Evolutionary conservation across 192 early-diverging fungal genomes (phyloP).

Genomic region (Hyaloraphidium curvatum): DNA sequence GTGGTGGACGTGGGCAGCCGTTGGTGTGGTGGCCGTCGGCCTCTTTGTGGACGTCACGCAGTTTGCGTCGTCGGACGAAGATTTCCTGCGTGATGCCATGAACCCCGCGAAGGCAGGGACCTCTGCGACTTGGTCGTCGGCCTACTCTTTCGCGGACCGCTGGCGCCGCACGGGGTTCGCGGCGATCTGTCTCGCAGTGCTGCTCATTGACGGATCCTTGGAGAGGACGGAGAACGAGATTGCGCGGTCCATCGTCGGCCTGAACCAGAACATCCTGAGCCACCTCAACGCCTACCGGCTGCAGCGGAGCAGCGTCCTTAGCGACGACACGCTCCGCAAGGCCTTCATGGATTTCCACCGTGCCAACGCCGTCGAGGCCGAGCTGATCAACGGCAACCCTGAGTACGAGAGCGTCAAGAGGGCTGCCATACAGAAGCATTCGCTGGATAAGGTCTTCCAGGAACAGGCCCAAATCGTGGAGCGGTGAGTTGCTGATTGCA

Average conservation of each 20-base stretch:
- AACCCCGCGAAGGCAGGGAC: neutral
- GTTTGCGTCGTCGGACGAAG: neutral
- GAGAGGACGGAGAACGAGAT: neutral
- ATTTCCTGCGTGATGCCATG: too few species aligned
- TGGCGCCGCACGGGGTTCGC: neutral
- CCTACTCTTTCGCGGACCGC: neutral
- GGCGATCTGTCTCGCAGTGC: neutral
- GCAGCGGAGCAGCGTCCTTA: neutral
- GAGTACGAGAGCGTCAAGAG: neutral
- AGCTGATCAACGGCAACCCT: neutral
- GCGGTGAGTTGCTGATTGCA: too few species aligned
- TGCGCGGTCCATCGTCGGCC: neutral
- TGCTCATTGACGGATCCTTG: neutral
- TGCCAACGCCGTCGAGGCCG: neutral
- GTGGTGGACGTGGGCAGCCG: constrained; percentile 5
- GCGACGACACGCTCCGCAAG: neutral
- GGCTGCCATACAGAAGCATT: neutral
- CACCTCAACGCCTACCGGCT: neutral
- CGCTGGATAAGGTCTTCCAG: neutral
- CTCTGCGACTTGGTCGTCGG: too few species aligned
- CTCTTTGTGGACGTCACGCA: neutral
- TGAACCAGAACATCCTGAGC: neutral
- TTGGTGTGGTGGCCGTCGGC: too few species aligned
- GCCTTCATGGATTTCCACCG: neutral
- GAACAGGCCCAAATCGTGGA: too few species aligned